phyloP scores from a whole-genome alignment of 202 grass and related monocot genomes.

The Setaria viridis region DNA sequence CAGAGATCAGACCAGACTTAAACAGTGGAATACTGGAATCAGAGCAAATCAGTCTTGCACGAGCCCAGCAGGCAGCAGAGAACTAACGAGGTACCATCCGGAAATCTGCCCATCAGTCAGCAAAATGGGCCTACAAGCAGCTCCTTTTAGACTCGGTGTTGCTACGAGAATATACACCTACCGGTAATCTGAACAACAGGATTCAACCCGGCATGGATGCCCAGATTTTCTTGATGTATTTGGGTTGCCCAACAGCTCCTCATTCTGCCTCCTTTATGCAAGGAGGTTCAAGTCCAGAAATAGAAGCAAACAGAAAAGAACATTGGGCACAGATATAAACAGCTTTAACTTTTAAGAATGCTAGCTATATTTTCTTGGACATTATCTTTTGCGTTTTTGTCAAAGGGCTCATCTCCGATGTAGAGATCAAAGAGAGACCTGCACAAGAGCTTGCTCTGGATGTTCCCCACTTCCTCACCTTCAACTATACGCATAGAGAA shows the following conservation, averaged over 20 bases:
- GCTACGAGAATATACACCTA: not conserved
- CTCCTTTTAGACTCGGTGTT: not conserved
- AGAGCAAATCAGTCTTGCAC: not conserved
- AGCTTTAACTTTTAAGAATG: slow-evolving; percentile 46
- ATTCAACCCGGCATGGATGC: not conserved
- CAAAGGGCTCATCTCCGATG: slow-evolving; percentile 86
- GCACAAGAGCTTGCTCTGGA: slow-evolving; percentile 89
- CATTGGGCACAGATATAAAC: not conserved
- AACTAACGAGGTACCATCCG: no score
- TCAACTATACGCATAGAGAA: slow-evolving; percentile 54
- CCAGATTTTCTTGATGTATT: not conserved
- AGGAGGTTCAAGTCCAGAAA: not conserved
- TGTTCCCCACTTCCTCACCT: slow-evolving; percentile 68
- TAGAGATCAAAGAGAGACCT: slow-evolving; percentile 91
- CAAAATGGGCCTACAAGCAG: not conserved
- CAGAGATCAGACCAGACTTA: not conserved
- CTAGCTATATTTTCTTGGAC: slow-evolving; percentile 70
- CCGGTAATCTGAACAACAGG: no score
- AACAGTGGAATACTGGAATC: not conserved
- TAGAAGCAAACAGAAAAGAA: not conserved
- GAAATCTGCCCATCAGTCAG: not conserved
- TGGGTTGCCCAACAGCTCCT: not conserved
- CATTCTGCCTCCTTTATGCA: not conserved
- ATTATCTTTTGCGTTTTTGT: slow-evolving; percentile 68
- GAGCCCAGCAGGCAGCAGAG: not conserved